These are phyloP conservation scores for Microcos paniculata DNA, from an alignment of 345 rosid genomes.

Conservation along the genomic window DNA sequence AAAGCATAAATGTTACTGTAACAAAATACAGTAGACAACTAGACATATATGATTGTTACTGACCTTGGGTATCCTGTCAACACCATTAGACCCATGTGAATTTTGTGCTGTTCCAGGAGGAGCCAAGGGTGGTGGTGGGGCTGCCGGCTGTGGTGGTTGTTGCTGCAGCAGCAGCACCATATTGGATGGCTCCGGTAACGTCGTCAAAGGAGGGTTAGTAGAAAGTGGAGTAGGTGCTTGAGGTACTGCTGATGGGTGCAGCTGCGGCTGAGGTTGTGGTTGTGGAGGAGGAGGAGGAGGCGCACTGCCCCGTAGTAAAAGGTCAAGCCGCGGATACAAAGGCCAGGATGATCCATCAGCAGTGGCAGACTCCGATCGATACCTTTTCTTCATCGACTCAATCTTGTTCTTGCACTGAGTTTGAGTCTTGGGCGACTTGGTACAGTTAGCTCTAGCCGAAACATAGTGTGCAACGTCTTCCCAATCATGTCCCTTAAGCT, in stretches of 20 bases:
- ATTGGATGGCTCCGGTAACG: conserved; percentile 44
- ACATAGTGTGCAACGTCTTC: conserved; percentile 84
- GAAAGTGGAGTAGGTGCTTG: conserved; percentile 14
- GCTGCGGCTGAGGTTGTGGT: conserved; percentile 19
- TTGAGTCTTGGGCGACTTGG: conserved; percentile 82
- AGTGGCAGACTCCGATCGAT: conserved; percentile 80
- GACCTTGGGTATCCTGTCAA: conserved; percentile 61
- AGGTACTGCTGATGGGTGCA: conserved; percentile 5
- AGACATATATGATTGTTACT: background rate
- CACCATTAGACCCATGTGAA: conserved; percentile 72
- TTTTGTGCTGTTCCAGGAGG: conserved; percentile 40
- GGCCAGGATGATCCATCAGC: conserved; percentile 90
- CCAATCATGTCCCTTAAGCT: conserved; percentile 97
- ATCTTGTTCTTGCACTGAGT: conserved; percentile 99
- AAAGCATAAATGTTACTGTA: too few species aligned
- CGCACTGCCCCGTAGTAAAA: conserved; percentile 59
- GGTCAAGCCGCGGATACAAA: conserved; percentile 76
- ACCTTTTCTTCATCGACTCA: conserved; percentile 97
- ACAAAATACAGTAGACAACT: background rate
- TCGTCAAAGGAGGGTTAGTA: conserved; percentile 40
- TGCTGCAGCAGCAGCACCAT: conserved; percentile 19
- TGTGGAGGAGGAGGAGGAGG: conserved; percentile 25
- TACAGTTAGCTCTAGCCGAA: conserved; percentile 57
- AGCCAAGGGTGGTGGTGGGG: conserved; percentile 27
- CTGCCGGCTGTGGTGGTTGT: conserved; percentile 10